Conservation (phyloP, 768 basidiomycete species). For the Lactarius sp. region DNA sequence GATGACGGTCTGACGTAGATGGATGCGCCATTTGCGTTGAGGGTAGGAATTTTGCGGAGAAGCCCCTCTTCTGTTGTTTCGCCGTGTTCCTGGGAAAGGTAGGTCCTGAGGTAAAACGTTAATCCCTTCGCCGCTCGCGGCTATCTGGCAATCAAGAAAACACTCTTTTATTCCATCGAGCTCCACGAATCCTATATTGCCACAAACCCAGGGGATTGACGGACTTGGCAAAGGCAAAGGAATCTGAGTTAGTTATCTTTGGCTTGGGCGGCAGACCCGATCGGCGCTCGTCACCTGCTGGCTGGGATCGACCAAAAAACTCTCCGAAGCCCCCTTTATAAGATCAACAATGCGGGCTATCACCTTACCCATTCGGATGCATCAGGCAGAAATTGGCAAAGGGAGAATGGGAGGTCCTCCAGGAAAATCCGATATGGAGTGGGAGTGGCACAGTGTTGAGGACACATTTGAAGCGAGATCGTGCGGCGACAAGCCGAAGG, state of each 20-base stretch:
- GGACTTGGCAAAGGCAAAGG: not conserved
- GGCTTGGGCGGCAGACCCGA: too few species aligned
- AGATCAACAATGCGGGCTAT: too few species aligned
- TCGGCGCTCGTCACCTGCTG: too few species aligned
- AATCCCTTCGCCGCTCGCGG: not conserved
- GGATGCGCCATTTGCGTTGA: not conserved
- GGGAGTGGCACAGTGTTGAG: too few species aligned
- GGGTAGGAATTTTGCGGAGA: not conserved
- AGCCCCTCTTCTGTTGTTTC: not conserved
- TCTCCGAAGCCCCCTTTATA: too few species aligned
- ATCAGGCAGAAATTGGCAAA: too few species aligned
- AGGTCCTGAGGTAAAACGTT: not conserved
- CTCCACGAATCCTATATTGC: not conserved
- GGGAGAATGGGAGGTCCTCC: too few species aligned
- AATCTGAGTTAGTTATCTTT: not conserved
- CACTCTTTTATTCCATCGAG: not conserved
- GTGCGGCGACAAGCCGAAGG: too few species aligned
- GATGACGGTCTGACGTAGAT: conserved; percentile 12
- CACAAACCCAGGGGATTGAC: not conserved
- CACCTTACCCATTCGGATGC: too few species aligned
- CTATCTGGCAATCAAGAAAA: not conserved
- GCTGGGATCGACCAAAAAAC: too few species aligned
- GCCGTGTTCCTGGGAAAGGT: not conserved
- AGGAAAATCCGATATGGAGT: too few species aligned
- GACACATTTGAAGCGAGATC: too few species aligned